phyloP scores from a whole-genome alignment of 495 filamentous ascomycete genomes.

The Polyplosphaeria fusca region DNA sequence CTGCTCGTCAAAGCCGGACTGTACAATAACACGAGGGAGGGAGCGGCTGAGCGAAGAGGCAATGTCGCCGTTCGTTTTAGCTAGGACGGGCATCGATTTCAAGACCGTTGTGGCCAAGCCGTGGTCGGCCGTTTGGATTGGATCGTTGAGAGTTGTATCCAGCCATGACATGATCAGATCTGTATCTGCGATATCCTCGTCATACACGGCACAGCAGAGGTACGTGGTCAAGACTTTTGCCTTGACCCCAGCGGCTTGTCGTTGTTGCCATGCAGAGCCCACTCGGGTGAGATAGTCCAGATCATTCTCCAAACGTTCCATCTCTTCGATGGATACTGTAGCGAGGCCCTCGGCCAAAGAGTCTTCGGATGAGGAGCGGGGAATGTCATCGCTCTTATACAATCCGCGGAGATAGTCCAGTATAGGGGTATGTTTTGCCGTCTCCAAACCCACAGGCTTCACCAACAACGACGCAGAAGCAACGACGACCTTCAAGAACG shows the following conservation, averaged over 20 bases:
- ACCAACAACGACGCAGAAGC: slow-evolving; percentile 71
- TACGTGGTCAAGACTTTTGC: slow-evolving; percentile 76
- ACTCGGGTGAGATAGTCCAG: slow-evolving; percentile 78
- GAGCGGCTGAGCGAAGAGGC: slow-evolving; percentile 77
- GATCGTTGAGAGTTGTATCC: slow-evolving; percentile 70
- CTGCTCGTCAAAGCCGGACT: slow-evolving; percentile 61
- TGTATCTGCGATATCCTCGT: slow-evolving; percentile 73
- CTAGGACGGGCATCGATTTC: slow-evolving; percentile 76
- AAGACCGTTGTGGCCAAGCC: slow-evolving; percentile 71
- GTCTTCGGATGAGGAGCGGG: slow-evolving; percentile 11
- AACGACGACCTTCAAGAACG: slow-evolving; percentile 78
- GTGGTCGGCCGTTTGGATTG: slow-evolving; percentile 74
- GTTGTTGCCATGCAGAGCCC: slow-evolving; percentile 81
- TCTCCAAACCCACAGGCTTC: slow-evolving; percentile 50
- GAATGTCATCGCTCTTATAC: slow-evolving; percentile 36
- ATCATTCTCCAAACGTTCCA: slow-evolving; percentile 80
- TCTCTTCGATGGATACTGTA: slow-evolving; percentile 72
- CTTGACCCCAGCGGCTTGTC: slow-evolving; percentile 80
- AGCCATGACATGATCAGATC: slow-evolving; percentile 86
- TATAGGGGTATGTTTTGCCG: slow-evolving; percentile 60
- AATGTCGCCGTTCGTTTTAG: slow-evolving; percentile 64
- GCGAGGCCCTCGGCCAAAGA: slow-evolving; percentile 64
- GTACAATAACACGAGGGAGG: slow-evolving; percentile 78
- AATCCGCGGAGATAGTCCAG: slow-evolving; percentile 67
- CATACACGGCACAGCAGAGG: slow-evolving; percentile 74